A percentile compares a stretch with the other conserved stretches of the same genome.
These are phyloP conservation scores for Chaetomiaceae sp. DNA, from an alignment of 2,329 filamentous ascomycete genomes.

Conservation along the genomic window DNA sequence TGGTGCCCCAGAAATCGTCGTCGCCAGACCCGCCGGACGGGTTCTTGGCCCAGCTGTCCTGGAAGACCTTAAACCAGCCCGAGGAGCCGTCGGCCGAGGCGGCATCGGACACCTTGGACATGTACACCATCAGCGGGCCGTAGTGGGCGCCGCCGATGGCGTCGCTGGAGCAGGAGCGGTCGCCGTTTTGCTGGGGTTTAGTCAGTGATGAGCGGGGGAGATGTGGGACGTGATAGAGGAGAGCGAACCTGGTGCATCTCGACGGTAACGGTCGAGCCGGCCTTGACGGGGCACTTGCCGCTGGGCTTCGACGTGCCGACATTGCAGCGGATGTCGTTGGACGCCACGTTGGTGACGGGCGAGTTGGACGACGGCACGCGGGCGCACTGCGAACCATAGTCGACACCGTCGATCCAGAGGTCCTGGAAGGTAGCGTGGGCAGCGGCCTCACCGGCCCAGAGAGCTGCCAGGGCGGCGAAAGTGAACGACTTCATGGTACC, in stretches of 20 bases:
- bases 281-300: slow-evolving; percentile 41
- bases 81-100: slow-evolving; percentile 36
- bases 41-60: slow-evolving; percentile 37
- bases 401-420: slow-evolving; percentile 41
- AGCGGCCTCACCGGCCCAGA: slow-evolving; percentile 33
- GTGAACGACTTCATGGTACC: slow-evolving; percentile 32
- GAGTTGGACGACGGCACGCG: slow-evolving; percentile 45
- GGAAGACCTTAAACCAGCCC: slow-evolving; percentile 48
- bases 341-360: slow-evolving; percentile 41
- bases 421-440: slow-evolving; percentile 49
- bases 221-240: not conserved
- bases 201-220: not conserved
- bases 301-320: slow-evolving; percentile 32
- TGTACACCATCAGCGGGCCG: slow-evolving; percentile 44
- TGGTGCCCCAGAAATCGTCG: slow-evolving; percentile 41
- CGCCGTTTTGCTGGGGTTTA: slow-evolving; percentile 31
- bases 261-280: slow-evolving; percentile 45
- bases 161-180: slow-evolving; percentile 39
- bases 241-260: slow-evolving; percentile 48
- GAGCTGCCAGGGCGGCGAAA: slow-evolving; percentile 27
- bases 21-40: slow-evolving; percentile 32
- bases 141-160: slow-evolving; percentile 49
- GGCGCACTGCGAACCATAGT: slow-evolving; percentile 39
- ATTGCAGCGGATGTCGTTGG: slow-evolving; percentile 41
- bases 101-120: slow-evolving; percentile 43